Conservation (phyloP, 2,329 filamentous ascomycete genomes). For the Aspergillus cejpii region DNA sequence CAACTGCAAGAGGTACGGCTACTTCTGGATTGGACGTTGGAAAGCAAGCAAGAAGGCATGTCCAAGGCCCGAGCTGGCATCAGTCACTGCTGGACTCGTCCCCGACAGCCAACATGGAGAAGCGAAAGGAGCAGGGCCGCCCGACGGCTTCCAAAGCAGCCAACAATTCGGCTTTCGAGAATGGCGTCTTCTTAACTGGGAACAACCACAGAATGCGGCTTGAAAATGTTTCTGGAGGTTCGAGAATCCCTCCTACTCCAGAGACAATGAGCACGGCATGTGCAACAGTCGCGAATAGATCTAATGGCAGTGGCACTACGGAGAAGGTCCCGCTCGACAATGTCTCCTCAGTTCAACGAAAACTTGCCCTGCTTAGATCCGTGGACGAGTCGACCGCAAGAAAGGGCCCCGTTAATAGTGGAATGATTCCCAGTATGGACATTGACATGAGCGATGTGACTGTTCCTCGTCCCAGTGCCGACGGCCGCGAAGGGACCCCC, state of each 20-base stretch:
- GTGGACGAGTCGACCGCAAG: slow-evolving; percentile 29
- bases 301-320: slow-evolving; percentile 31
- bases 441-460: slow-evolving; percentile 30
- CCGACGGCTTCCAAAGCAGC: slow-evolving; percentile 19
- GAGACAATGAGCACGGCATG: slow-evolving; percentile 41
- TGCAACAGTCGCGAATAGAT: slow-evolving; percentile 26
- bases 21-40: slow-evolving; percentile 13
- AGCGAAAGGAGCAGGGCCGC: slow-evolving; percentile 14
- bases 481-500: slow-evolving; percentile 21
- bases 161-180: slow-evolving; percentile 17
- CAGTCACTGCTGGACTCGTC: slow-evolving; percentile 18
- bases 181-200: slow-evolving; percentile 22
- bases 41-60: slow-evolving; percentile 16
- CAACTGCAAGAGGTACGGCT: slow-evolving; percentile 12
- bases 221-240: slow-evolving; percentile 30
- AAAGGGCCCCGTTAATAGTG: slow-evolving; percentile 28
- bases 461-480: slow-evolving; percentile 16
- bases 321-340: slow-evolving; percentile 24
- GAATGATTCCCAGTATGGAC: slow-evolving; percentile 27
- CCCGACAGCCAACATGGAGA: slow-evolving; percentile 14
- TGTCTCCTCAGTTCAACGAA: slow-evolving; percentile 17
- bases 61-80: slow-evolving; percentile 32
- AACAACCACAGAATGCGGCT: slow-evolving; percentile 24
- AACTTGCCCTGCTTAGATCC: slow-evolving; percentile 29
- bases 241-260: slow-evolving; percentile 37